phyloP scores from a whole-genome alignment of 2,329 filamentous ascomycete species.

The Penicillium sp. region DNA sequence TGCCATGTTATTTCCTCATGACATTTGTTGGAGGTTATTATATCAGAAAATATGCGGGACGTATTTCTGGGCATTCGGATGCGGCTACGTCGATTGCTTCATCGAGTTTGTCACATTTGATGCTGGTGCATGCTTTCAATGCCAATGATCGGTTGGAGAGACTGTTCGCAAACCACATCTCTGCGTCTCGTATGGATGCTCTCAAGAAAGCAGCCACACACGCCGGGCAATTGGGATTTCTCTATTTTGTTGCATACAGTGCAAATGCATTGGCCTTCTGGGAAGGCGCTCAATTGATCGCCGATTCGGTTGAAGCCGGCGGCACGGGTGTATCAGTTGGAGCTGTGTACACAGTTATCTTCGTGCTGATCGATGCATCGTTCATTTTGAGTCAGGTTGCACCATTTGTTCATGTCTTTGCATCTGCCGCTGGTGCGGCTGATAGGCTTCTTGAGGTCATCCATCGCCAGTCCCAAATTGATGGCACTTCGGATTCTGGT shows the following conservation, averaged over 20 bases:
- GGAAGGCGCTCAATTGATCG: constrained; percentile 62
- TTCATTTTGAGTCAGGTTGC: constrained; percentile 42
- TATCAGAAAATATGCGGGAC: constrained; percentile 50
- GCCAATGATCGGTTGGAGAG: constrained; percentile 60
- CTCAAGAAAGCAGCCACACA: constrained; percentile 60
- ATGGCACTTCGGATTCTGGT: constrained; percentile 35
- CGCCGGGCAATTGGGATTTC: constrained; percentile 59
- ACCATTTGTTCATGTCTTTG: constrained; percentile 50
- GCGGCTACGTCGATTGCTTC: constrained; percentile 64
- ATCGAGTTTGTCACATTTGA: constrained; percentile 60
- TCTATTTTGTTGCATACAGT: constrained; percentile 69
- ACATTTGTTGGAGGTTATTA: constrained; percentile 58
- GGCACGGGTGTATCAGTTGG: constrained; percentile 31
- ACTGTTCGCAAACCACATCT: constrained; percentile 57
- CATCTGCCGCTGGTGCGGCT: constrained; percentile 54
- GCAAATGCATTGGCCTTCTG: constrained; percentile 70
- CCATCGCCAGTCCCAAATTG: constrained; percentile 51
- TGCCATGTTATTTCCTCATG: constrained; percentile 64
- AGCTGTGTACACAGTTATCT: constrained; percentile 40
- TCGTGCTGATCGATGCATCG: constrained; percentile 37
- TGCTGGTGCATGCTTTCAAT: constrained; percentile 64
- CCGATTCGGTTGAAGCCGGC: constrained; percentile 19
- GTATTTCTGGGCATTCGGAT: constrained; percentile 54
- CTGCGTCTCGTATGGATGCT: constrained; percentile 51
- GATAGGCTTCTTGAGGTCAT: constrained; percentile 61